A percentile compares a stretch with the other conserved stretches of the same genome.
These are phyloP conservation scores for Chlorella sp. DNA, from an alignment of 139 green algal genomes.

Conservation along the genomic window DNA sequence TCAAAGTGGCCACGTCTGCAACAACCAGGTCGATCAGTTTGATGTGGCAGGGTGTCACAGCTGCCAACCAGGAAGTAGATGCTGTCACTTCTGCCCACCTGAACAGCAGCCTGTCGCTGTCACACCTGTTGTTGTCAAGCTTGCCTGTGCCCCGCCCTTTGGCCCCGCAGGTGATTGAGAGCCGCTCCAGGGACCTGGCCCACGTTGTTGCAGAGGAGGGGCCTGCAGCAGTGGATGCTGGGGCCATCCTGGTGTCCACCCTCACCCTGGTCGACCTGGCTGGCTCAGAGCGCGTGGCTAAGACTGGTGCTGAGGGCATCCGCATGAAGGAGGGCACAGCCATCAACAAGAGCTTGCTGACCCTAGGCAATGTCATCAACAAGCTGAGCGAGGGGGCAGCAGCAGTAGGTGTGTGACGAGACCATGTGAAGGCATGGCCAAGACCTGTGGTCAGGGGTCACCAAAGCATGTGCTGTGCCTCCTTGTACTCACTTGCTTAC, in stretches of 20 bases:
- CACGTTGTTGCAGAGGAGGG: no score
- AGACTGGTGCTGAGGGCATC: conserved; percentile 89
- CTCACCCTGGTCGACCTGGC: conserved; percentile 92
- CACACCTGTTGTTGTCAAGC: no score
- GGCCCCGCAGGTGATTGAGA: conserved; percentile 68
- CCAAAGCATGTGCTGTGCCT: not conserved
- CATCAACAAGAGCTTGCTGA: conserved; percentile 92
- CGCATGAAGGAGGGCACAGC: conserved; percentile 88
- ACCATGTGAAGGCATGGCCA: not conserved
- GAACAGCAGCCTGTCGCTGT: no score
- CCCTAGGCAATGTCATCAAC: conserved; percentile 92
- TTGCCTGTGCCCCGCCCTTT: no score
- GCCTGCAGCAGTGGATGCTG: conserved; percentile 24
- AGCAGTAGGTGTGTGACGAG: conserved; percentile 7
- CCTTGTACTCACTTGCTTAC: not conserved
- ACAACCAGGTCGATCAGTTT: not conserved
- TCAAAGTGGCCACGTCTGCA: not conserved
- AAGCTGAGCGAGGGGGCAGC: conserved; percentile 81
- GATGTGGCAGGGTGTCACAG: no score
- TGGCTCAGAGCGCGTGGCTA: conserved; percentile 81
- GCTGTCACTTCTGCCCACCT: no score
- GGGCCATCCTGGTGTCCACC: conserved; percentile 67
- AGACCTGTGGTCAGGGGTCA: not conserved
- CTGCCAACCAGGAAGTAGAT: no score
- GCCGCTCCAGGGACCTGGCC: conserved; percentile 34